phyloP scores from a whole-genome alignment of 805 yeast species.

The Yamadazyma philogaea region DNA sequence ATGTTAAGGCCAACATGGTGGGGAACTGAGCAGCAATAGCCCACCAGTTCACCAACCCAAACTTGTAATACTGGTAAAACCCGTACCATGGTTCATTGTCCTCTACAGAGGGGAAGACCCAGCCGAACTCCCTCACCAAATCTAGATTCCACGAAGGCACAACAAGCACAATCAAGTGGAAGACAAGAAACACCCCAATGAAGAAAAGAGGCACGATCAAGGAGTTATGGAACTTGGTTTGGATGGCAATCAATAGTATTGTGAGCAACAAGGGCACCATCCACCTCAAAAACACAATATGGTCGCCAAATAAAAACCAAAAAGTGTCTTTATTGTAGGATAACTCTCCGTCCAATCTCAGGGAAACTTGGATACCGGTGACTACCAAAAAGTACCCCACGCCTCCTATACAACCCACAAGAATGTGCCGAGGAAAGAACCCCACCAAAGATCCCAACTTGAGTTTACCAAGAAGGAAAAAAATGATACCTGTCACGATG shows the following conservation, averaged over 20 bases:
- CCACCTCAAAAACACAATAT: conserved; percentile 49
- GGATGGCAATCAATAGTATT: conserved; percentile 52
- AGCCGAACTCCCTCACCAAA: conserved; percentile 67
- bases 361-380: conserved; percentile 90
- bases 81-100: conserved; percentile 84
- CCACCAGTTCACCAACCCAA: conserved; percentile 70
- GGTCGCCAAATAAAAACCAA: conserved; percentile 42
- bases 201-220: conserved; percentile 79
- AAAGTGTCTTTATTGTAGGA: conserved; percentile 61
- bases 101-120: conserved; percentile 73
- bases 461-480: conserved; percentile 72
- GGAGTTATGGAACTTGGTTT: conserved; percentile 57
- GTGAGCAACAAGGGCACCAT: conserved; percentile 66
- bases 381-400: conserved; percentile 90
- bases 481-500: conserved; percentile 80
- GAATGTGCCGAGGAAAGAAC: conserved; percentile 92
- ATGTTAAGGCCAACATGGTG: conserved; percentile 91
- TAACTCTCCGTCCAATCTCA: conserved; percentile 73
- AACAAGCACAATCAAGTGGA: conserved; percentile 64
- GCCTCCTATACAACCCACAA: conserved; percentile 97
- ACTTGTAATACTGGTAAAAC: conserved; percentile 72
- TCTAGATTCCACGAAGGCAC: conserved; percentile 65
- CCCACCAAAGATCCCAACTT: conserved; percentile 84
- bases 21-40: conserved; percentile 70
- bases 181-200: conserved; percentile 62